A percentile compares a stretch with the other conserved stretches of the same genome.
Evolutionary conservation across 2,329 filamentous ascomycete species (phyloP).

Genomic region (Dryadomyces sulphureus): DNA sequence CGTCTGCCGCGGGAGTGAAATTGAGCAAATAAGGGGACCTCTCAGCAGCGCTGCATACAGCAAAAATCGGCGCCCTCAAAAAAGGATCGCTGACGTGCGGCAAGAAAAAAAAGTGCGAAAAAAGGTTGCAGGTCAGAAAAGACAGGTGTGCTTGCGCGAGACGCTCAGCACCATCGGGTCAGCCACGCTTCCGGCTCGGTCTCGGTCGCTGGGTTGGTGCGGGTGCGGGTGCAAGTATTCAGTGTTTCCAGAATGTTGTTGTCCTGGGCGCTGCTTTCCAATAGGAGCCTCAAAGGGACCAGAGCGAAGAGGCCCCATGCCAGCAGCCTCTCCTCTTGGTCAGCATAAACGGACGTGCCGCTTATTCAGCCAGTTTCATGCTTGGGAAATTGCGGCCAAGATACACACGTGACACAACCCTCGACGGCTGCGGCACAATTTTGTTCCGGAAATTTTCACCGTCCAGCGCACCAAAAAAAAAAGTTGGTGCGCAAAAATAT

Average conservation of each 20-base stretch:
- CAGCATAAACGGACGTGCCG: background rate
- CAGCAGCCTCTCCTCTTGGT: background rate
- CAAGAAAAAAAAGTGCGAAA: background rate
- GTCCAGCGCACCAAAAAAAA: slow-evolving; percentile 10
- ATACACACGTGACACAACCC: slow-evolving; percentile 1
- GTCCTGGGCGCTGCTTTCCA: too few relatives aligned
- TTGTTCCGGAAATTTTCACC: slow-evolving; percentile 5
- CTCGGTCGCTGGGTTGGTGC: too few relatives aligned
- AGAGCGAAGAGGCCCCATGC: background rate
- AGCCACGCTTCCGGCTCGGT: slow-evolving; percentile 1
- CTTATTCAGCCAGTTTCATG: background rate
- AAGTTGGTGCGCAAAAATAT: slow-evolving; percentile 5
- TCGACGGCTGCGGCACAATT: slow-evolving; percentile 1
- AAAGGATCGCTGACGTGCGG: too few relatives aligned
- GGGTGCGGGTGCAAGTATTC: too few relatives aligned
- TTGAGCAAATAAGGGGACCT: background rate
- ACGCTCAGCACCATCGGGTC: slow-evolving; percentile 6
- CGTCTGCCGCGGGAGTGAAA: background rate
- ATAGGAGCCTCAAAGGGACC: too few relatives aligned
- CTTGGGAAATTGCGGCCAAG: background rate
- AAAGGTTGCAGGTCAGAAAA: background rate
- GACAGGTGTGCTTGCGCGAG: background rate
- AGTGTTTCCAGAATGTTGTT: too few relatives aligned
- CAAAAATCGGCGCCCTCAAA: too few relatives aligned
- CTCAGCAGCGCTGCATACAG: too few relatives aligned